These are phyloP conservation scores for Pseudocercospora fijiensis DNA, from an alignment of 2,329 filamentous ascomycete genomes.

Conservation along the genomic window DNA sequence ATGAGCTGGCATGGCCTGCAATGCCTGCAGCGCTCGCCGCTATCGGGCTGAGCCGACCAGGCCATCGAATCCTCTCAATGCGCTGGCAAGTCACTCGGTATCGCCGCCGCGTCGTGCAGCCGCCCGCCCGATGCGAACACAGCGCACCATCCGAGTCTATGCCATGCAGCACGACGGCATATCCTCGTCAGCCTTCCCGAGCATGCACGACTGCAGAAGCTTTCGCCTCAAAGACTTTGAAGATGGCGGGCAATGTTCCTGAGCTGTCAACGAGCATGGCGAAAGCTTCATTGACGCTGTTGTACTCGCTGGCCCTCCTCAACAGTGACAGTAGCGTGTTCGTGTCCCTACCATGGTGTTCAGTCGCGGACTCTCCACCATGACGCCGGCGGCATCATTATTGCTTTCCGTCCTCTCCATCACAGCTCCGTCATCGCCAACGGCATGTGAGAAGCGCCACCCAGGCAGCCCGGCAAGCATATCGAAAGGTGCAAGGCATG, in stretches of 20 bases:
- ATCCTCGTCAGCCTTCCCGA: slow-evolving; percentile 1
- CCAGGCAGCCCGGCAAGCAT: too few relatives aligned
- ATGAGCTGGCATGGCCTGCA: slow-evolving; percentile 27
- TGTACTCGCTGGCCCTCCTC: too few relatives aligned
- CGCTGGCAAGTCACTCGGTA: slow-evolving; percentile 13
- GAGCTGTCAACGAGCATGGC: neutral
- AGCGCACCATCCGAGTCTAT: slow-evolving; percentile 6
- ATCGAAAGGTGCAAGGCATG: too few relatives aligned
- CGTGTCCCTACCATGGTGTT: too few relatives aligned
- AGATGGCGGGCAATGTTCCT: neutral
- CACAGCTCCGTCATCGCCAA: too few relatives aligned
- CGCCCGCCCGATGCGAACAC: slow-evolving; percentile 20
- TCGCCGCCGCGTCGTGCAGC: slow-evolving; percentile 8
- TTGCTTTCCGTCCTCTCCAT: too few relatives aligned
- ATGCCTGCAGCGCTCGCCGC: slow-evolving; percentile 3
- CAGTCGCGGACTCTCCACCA: too few relatives aligned
- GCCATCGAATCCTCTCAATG: slow-evolving; percentile 14
- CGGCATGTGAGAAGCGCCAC: too few relatives aligned
- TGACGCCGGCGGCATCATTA: too few relatives aligned
- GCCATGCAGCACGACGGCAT: slow-evolving; percentile 10
- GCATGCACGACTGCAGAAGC: slow-evolving; percentile 12
- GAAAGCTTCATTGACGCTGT: neutral
- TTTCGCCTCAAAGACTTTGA: slow-evolving; percentile 13
- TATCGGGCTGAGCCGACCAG: neutral
- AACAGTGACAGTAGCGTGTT: too few relatives aligned